Conservation (phyloP, 176 grass and related monocot genomes). For the Pontederia paniculata region DNA sequence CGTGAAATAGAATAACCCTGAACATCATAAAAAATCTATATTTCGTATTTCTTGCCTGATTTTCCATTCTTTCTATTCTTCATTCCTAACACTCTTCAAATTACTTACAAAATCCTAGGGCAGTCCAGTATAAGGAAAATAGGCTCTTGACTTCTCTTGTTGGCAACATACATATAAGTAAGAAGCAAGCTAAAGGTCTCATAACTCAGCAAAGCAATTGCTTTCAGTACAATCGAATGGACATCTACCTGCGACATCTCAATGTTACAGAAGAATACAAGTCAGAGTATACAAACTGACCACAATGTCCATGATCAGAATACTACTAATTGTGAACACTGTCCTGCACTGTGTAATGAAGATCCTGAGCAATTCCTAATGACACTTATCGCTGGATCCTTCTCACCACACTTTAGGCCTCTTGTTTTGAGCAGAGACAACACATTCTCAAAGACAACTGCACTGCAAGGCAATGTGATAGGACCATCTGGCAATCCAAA, state of each 20-base stretch:
- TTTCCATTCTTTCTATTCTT: too few relatives aligned
- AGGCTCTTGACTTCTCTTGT: too few relatives aligned
- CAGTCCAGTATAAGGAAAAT: too few relatives aligned
- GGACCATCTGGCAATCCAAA: slow-evolving; percentile 31
- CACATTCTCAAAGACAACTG: slow-evolving; percentile 14
- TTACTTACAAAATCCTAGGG: too few relatives aligned
- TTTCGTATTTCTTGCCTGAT: too few relatives aligned
- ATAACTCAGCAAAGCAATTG: not conserved
- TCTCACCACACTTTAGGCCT: slow-evolving; percentile 14
- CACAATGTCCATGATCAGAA: not conserved
- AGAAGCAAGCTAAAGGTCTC: too few relatives aligned
- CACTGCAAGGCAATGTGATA: slow-evolving; percentile 27
- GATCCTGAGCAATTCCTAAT: slow-evolving; percentile 2
- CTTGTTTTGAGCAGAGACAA: slow-evolving; percentile 17
- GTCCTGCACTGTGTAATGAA: not conserved
- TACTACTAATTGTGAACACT: not conserved
- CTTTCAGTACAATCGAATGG: not conserved
- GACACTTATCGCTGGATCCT: slow-evolving; percentile 6
- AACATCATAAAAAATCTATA: too few relatives aligned
- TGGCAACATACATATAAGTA: too few relatives aligned
- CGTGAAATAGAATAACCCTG: too few relatives aligned
- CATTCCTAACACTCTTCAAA: too few relatives aligned
- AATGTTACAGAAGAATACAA: not conserved
- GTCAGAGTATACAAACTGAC: not conserved
- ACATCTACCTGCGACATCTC: not conserved